Percentiles rank a stretch among this genome's conserved stretches.
These are phyloP conservation scores for Aureobasidium sp. DNA, from an alignment of 2,329 filamentous ascomycete species.

Conservation along the genomic window DNA sequence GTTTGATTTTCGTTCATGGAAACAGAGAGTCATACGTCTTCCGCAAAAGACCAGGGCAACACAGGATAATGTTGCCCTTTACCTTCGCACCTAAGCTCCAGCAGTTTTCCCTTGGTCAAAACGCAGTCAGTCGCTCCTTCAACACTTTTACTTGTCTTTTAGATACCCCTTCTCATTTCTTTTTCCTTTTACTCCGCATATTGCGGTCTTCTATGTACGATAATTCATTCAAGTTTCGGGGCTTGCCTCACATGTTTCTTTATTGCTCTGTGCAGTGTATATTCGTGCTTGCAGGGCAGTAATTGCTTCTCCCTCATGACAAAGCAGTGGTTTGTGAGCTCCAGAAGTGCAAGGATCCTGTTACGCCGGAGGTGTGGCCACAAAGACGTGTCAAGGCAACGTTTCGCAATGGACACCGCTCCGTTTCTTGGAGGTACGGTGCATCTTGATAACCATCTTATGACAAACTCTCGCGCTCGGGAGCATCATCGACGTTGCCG, in stretches of 20 bases:
- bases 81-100: not conserved
- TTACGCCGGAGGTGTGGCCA: too few relatives aligned
- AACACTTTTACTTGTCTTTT: not conserved
- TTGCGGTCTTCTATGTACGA: conserved; percentile 2
- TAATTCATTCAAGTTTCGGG: not conserved
- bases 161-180: conserved; percentile 4
- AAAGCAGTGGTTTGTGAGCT: too few relatives aligned
- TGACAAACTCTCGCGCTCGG: too few relatives aligned
- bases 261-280: not conserved
- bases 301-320: too few relatives aligned
- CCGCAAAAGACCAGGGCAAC: not conserved
- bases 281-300: not conserved
- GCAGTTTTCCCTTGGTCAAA: not conserved
- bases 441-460: too few relatives aligned
- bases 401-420: too few relatives aligned
- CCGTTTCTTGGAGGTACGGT: too few relatives aligned
- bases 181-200: not conserved
- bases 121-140: not conserved
- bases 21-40: not conserved
- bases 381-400: too few relatives aligned
- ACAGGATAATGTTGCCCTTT: not conserved
- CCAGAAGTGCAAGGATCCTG: too few relatives aligned
- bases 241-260: not conserved
- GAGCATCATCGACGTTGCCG: not conserved
- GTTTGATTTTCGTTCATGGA: not conserved